Base-by-base conservation (phyloP, 768 basidiomycete species). In the Gymnopilus dilepis region DNA sequence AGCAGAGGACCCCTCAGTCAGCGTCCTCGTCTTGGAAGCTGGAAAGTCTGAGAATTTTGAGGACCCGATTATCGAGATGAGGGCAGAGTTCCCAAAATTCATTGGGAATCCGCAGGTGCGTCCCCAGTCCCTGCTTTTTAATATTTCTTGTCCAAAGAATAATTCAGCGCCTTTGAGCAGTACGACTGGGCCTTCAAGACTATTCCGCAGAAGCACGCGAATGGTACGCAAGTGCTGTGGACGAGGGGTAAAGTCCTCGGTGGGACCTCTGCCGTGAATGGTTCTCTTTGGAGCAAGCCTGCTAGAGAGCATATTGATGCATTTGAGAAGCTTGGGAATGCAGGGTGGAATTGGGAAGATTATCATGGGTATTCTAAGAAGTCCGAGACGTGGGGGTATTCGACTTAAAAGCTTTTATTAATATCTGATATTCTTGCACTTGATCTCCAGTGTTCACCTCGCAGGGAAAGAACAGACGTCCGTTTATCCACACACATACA, bases 261-360 rank as follows among this genome's bases (percentile, higher is more conserved):
- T 76, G 56, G 84, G 2, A 78, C 72, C 56, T 83, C 82, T 0
- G 67, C 67, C 4, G 74, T 83, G 26, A 86, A 86, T 62, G 79
- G 80, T 61, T 68, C 71, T 22, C 65, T 65, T 12, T 76, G 75
- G 76, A 62, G 65, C 30, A 71, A 74, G 48, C 75, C 76, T 13
- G 73, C 73, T 31, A 68, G 67, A 22, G 54, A 45, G 4, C 74
- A 75, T 45, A 58, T 74, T 21, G 70, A 76, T 54, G 74, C 72
- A 6, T 72, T 80, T 48, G 84, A 84, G 65, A 72, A 73, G 52
- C 73, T 86, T n/a, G 84, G 84, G 4, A 85, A 85, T 60, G 73
- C 76, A 0, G 84, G 84, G 5, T 86, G 84, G 84, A 84, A 83
- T 62, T 86, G 81, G 82, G 66, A 73, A 0, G 74, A 77, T 19